Percentiles rank a stretch among this genome's conserved stretches.
phyloP scores from a whole-genome alignment of 805 yeast species.

The Wickerhamomyces pijperi region DNA sequence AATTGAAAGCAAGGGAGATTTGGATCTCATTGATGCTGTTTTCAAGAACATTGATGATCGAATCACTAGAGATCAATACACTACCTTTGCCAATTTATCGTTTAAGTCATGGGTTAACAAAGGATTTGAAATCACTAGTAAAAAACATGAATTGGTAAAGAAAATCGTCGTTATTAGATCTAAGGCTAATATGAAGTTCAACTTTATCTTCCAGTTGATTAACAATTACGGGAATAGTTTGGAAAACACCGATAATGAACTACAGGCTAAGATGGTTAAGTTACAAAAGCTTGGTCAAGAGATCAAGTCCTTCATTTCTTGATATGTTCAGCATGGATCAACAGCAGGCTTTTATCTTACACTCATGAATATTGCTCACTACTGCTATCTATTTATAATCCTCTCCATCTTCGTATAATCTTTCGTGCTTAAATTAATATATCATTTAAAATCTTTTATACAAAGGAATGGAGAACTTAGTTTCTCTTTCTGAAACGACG shows the following conservation, averaged over 20 bases:
- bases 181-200: slow-evolving; percentile 27
- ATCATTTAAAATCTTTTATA: slow-evolving; percentile 7
- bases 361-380: too few species aligned
- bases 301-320: slow-evolving; percentile 23
- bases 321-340: too few species aligned
- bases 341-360: too few species aligned
- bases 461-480: slow-evolving; percentile 28
- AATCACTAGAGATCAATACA: slow-evolving; percentile 16
- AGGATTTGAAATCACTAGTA: slow-evolving; percentile 23
- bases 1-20: slow-evolving; percentile 3
- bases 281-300: slow-evolving; percentile 33
- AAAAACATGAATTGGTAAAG: slow-evolving; percentile 24
- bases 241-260: slow-evolving; percentile 19
- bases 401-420: too few species aligned
- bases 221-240: slow-evolving; percentile 25
- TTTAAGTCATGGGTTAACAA: slow-evolving; percentile 26
- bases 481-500: slow-evolving; percentile 91
- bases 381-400: too few species aligned
- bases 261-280: slow-evolving; percentile 24
- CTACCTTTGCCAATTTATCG: slow-evolving; percentile 15
- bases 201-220: slow-evolving; percentile 25
- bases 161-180: slow-evolving; percentile 26
- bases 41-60: slow-evolving; percentile 13
- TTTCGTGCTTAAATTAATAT: neutral
- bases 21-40: slow-evolving; percentile 6